Percentiles rank a stretch among this genome's conserved stretches.
These are phyloP conservation scores for Erysimum cheiri DNA, from an alignment of 441 rosid species.

Conservation along the genomic window DNA sequence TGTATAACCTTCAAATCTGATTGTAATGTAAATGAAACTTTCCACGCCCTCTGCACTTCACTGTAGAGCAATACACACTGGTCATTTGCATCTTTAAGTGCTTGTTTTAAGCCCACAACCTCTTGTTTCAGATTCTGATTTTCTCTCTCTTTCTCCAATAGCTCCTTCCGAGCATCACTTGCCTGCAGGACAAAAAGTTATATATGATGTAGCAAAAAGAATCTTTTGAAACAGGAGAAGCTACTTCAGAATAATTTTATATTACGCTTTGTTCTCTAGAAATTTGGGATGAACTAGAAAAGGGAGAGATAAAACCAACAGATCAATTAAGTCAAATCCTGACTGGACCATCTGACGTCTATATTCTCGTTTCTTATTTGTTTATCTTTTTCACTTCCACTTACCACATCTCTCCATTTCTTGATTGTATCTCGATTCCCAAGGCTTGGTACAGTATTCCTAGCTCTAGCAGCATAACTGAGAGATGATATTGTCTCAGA, in stretches of 20 bases:
- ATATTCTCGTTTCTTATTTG: background rate
- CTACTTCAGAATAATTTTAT: background rate
- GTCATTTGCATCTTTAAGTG: conserved; percentile 94
- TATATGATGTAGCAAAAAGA: background rate
- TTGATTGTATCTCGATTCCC: conserved; percentile 96
- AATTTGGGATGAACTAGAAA: conserved; percentile 3
- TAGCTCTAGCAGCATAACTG: conserved; percentile 87
- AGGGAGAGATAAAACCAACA: conserved; percentile 8
- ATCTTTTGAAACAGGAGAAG: background rate
- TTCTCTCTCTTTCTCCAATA: conserved; percentile 89
- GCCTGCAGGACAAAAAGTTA: conserved; percentile 60
- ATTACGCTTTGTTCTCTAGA: background rate
- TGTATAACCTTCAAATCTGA: conserved; percentile 87
- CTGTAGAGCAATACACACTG: conserved; percentile 92
- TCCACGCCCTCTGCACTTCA: conserved; percentile 99
- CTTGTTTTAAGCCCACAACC: conserved; percentile 73
- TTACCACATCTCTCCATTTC: conserved; percentile 97
- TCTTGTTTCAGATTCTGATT: conserved; percentile 85
- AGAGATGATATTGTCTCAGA: conserved; percentile 86
- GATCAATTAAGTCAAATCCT: conserved; percentile 12
- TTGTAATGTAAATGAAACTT: conserved; percentile 89
- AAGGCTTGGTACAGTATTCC: conserved; percentile 83
- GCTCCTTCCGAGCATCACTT: conserved; percentile 90
- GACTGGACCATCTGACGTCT: background rate
- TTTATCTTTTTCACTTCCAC: conserved; percentile 41